Percentiles rank a stretch among this genome's conserved stretches.
phyloP scores from a whole-genome alignment of 2,329 filamentous ascomycete species.

The Apiospora marii region DNA sequence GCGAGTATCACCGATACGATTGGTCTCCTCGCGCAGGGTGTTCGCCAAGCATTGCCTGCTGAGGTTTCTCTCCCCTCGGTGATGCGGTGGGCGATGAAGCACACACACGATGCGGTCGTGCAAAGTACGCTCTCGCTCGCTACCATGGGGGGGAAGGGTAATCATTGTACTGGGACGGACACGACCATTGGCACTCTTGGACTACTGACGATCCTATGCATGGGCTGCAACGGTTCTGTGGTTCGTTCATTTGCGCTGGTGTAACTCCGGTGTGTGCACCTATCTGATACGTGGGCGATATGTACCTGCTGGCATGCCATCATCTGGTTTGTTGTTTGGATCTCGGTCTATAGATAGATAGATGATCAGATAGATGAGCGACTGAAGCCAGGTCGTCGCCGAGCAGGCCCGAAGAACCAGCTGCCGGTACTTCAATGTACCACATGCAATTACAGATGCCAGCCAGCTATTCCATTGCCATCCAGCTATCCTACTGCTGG shows the following conservation, averaged over 20 bases:
- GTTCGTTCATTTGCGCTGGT: slow-evolving; percentile 11
- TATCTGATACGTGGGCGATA: slow-evolving; percentile 13
- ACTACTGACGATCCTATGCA: slow-evolving; percentile 19
- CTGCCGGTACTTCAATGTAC: not conserved
- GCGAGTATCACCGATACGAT: not conserved
- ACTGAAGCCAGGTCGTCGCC: not conserved
- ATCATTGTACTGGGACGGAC: not conserved
- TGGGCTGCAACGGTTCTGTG: slow-evolving; percentile 4
- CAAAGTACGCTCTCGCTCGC: slow-evolving; percentile 13
- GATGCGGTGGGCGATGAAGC: not conserved
- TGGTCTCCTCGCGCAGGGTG: slow-evolving; percentile 6
- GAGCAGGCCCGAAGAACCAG: not conserved
- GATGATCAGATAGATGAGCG: not conserved
- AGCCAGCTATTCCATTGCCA: not conserved
- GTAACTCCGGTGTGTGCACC: slow-evolving; percentile 17
- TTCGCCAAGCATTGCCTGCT: slow-evolving; percentile 17
- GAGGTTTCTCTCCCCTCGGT: slow-evolving; percentile 1
- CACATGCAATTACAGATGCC: not conserved
- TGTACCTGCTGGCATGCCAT: not conserved
- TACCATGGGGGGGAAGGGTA: not conserved
- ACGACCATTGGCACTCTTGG: not conserved
- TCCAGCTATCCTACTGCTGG: not conserved
- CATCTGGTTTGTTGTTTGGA: not conserved
- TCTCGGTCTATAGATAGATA: slow-evolving; percentile 11
- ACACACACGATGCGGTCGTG: slow-evolving; percentile 13